phyloP scores from a whole-genome alignment of 805 yeast species.

The Candida jianshihensis region DNA sequence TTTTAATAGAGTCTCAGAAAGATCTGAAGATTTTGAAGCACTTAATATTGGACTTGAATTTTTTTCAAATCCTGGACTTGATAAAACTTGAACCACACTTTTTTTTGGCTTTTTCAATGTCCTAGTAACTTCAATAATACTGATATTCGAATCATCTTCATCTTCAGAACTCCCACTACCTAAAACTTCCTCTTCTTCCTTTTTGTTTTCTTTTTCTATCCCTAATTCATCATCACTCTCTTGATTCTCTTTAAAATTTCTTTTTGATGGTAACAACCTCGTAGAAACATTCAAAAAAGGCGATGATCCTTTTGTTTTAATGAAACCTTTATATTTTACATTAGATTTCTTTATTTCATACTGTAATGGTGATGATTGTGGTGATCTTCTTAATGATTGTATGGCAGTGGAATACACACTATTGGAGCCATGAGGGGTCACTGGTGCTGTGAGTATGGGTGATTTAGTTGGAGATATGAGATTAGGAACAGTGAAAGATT shows the following conservation, averaged over 20 bases:
- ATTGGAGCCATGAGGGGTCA: not conserved
- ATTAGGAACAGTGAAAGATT: slow-evolving; percentile 16
- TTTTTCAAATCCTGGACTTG: slow-evolving; percentile 11
- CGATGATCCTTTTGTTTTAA: slow-evolving; percentile 5
- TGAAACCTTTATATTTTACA: slow-evolving; percentile 6
- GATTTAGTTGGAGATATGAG: slow-evolving; percentile 8
- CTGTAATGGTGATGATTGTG: not conserved
- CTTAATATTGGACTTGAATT: too few species aligned
- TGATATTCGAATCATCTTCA: slow-evolving; percentile 18
- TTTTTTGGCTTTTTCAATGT: slow-evolving; percentile 11
- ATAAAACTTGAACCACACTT: slow-evolving; percentile 17
- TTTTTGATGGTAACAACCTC: slow-evolving; percentile 12
- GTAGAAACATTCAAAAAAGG: slow-evolving; percentile 6
- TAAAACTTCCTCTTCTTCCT: slow-evolving; percentile 7
- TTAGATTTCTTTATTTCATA: not conserved
- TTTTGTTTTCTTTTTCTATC: not conserved
- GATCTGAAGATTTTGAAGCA: too few species aligned
- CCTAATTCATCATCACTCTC: slow-evolving; percentile 5
- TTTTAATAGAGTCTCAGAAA: not conserved
- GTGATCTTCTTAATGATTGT: not conserved
- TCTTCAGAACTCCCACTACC: slow-evolving; percentile 20
- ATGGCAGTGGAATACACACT: slow-evolving; percentile 4
- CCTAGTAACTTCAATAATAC: slow-evolving; percentile 23
- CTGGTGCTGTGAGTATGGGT: not conserved
- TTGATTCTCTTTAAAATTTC: slow-evolving; percentile 2